Percentiles rank a stretch among this genome's conserved stretches.
These are phyloP conservation scores for Borovskyia barvae DNA, from an alignment of 208 protist genomes.

Conservation along the genomic window DNA sequence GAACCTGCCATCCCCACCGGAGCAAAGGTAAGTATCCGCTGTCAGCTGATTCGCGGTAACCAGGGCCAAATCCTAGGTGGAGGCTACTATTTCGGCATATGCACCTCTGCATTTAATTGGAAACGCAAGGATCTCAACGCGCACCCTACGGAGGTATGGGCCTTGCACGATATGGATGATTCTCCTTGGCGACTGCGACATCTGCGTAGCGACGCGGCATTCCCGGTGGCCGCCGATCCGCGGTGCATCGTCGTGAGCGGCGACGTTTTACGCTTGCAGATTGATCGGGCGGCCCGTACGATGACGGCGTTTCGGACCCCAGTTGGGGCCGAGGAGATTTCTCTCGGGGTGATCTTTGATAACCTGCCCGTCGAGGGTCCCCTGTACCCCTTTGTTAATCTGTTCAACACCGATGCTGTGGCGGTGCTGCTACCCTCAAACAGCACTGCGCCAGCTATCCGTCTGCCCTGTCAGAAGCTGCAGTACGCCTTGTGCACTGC, in stretches of 20 bases:
- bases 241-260: constrained; percentile 88
- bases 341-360: constrained; percentile 81
- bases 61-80: constrained; percentile 88
- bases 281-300: constrained; percentile 71
- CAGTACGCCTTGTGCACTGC: constrained; percentile 53
- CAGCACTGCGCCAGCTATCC: constrained; percentile 41
- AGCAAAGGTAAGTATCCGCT: constrained; percentile 71
- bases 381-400: constrained; percentile 84
- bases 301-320: constrained; percentile 86
- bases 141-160: constrained; percentile 78
- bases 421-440: constrained; percentile 80
- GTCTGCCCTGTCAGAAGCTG: constrained; percentile 72
- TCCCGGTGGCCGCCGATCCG: constrained; percentile 69
- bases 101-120: constrained; percentile 65
- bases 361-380: constrained; percentile 56
- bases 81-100: constrained; percentile 90
- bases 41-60: constrained; percentile 79
- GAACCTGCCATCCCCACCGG: constrained; percentile 62
- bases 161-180: constrained; percentile 89
- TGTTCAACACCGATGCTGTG: constrained; percentile 89
- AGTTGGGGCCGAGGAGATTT: constrained; percentile 69
- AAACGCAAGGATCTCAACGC: constrained; percentile 65
- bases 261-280: constrained; percentile 80
- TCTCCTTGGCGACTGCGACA: constrained; percentile 79
- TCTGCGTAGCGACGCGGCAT: constrained; percentile 47